These are phyloP conservation scores for Arachis stenosperma DNA, from an alignment of 306 rosid genomes.

Conservation along the genomic window DNA sequence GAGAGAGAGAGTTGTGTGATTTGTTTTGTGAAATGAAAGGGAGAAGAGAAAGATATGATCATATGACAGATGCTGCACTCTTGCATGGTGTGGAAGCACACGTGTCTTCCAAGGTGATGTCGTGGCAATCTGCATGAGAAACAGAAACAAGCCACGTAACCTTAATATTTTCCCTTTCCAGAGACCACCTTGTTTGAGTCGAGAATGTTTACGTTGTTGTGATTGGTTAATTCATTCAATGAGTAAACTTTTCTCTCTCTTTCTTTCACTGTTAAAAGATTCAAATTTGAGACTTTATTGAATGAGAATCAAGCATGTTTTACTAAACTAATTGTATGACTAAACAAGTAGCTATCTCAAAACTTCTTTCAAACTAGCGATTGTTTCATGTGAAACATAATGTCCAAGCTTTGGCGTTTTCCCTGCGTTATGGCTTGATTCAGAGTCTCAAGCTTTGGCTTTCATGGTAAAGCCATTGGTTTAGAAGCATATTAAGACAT, in stretches of 20 bases:
- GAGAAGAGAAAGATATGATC: conserved; percentile 5
- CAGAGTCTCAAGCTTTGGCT: not conserved
- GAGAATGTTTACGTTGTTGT: too few relatives aligned
- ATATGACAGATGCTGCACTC: not conserved
- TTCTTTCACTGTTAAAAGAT: too few relatives aligned
- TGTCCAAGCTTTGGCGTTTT: conserved; percentile 5
- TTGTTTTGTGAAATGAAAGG: conserved; percentile 3
- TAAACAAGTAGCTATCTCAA: too few relatives aligned
- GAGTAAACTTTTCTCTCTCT: too few relatives aligned
- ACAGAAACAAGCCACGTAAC: conserved; percentile 20
- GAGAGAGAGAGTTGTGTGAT: not conserved
- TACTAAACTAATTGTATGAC: too few relatives aligned
- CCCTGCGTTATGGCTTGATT: not conserved
- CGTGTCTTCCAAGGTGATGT: conserved; percentile 46
- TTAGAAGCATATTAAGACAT: not conserved
- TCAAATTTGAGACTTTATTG: too few relatives aligned
- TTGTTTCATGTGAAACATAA: too few relatives aligned
- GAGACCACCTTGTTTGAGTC: too few relatives aligned
- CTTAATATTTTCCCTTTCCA: too few relatives aligned
- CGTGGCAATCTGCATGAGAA: conserved; percentile 45
- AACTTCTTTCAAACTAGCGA: too few relatives aligned
- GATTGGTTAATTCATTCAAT: too few relatives aligned
- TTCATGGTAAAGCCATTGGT: not conserved
- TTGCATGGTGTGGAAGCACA: conserved; percentile 38
- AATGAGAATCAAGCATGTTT: too few relatives aligned